A percentile compares a stretch with the other conserved stretches of the same genome.
These are phyloP conservation scores for Golubevia pallescens DNA, from an alignment of 1,284 basidiomycete genomes.

Conservation along the genomic window DNA sequence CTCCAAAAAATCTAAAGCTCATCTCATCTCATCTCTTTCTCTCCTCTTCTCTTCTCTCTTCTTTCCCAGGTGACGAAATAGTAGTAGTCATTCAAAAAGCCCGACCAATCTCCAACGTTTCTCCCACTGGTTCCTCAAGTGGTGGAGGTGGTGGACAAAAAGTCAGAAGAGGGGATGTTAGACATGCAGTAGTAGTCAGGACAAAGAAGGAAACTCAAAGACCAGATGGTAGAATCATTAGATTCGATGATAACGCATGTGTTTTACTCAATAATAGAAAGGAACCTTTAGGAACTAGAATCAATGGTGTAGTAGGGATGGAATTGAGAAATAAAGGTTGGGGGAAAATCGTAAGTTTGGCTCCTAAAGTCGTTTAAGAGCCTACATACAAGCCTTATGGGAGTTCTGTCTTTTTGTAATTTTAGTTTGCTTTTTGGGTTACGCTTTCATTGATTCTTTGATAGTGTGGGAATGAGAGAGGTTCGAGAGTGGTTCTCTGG, in stretches of 20 bases:
- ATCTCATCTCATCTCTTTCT: too few relatives aligned
- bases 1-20: too few relatives aligned
- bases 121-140: constrained; percentile 16
- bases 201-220: constrained; percentile 81
- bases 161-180: constrained; percentile 89
- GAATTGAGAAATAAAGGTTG: constrained; percentile 90
- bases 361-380: constrained; percentile 69
- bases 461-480: too few relatives aligned
- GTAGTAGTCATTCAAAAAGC: constrained; percentile 95
- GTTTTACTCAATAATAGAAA: constrained; percentile 95
- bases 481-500: constrained; percentile 17
- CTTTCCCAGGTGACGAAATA: constrained; percentile 97
- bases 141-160: constrained; percentile 66
- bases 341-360: constrained; percentile 90
- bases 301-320: constrained; percentile 89
- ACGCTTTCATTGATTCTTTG: too few relatives aligned
- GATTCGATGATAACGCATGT: constrained; percentile 97
- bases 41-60: too few relatives aligned
- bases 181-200: constrained; percentile 91
- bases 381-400: too few relatives aligned
- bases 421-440: too few relatives aligned
- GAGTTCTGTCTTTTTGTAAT: too few relatives aligned
- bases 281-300: constrained; percentile 93
- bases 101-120: constrained; percentile 71
- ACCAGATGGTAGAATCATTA: constrained; percentile 83